Base-by-base conservation (phyloP, 257 asterid species). In the Schizonepeta tenuifolia region DNA sequence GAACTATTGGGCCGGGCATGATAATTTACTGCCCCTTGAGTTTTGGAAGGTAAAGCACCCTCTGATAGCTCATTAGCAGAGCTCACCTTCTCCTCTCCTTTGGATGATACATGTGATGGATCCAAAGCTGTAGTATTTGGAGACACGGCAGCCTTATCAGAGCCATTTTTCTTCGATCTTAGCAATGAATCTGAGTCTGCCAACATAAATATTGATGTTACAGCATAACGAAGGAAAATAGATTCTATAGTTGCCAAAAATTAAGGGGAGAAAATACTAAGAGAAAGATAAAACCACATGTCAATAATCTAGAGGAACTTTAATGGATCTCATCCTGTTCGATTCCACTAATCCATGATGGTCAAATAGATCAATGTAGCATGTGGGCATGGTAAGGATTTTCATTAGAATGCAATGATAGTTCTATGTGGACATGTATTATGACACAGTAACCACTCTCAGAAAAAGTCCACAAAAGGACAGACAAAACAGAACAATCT, bases 101-200 rank as follows among this genome's bases (percentile, higher is more conserved):
- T 83, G 43, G 93, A 76, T 17, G 90, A 76, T 65, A 75, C 78
- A 58, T 17, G 81, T 44, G 87, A 71, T 40, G 89, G 90, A 78
- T 89, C 88, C 74, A 77, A 79, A 59, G 84, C 77, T 53, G 90
- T 69, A 69, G 91, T 92, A 79, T 84, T 77, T 70, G 89, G 79
- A 79, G 96, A 90, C 63, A 86, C 58, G 57, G 82, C 79, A 78
- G 65, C 83, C 71, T 66, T 84, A 69, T 85, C 88, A 83, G 79
- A 69, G 82, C 77, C 69, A 72, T 83, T 88, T 70, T 59, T 78
- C 71, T 84, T 78, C 59, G 44, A 67, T 77, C 74, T 79, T 63
- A 41, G 62, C 13, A 80, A 69, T 43, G 82, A 75, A 74, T 77
- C 75, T 36, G 73, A 75, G 74, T 84, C 92, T 86, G 84, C 72